Percentiles rank a stretch among this genome's conserved stretches.
phyloP scores from a whole-genome alignment of 1,284 basidiomycete genomes.

The Veloboletus limbatus region DNA sequence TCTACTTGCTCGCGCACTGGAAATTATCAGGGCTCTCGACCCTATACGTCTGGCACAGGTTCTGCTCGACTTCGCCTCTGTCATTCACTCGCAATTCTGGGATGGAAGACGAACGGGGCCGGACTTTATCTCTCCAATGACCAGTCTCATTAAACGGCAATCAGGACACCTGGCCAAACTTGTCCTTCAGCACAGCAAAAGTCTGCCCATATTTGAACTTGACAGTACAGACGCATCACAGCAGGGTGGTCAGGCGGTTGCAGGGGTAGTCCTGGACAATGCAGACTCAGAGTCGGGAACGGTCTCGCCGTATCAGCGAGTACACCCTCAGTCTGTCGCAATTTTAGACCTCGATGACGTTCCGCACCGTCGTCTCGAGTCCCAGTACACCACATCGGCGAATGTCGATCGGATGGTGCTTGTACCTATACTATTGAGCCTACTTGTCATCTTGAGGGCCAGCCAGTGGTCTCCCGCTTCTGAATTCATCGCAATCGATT shows the following conservation, averaged over 20 bases:
- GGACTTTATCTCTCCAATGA: constrained; percentile 21
- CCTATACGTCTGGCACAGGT: constrained; percentile 15
- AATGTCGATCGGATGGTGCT: constrained; percentile 17
- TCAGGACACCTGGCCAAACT: constrained; percentile 20
- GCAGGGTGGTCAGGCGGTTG: neutral
- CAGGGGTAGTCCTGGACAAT: neutral
- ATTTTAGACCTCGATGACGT: constrained; percentile 16
- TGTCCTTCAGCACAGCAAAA: constrained; percentile 13
- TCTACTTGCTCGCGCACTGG: neutral
- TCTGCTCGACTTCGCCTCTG: constrained; percentile 14
- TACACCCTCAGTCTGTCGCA: constrained; percentile 9
- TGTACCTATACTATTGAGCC: constrained; percentile 14
- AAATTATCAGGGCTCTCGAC: constrained; percentile 8
- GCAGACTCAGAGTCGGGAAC: too few species aligned
- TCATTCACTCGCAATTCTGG: constrained; percentile 18
- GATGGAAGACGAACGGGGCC: constrained; percentile 22
- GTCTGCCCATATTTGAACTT: constrained; percentile 3
- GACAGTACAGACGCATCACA: neutral
- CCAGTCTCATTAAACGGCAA: constrained; percentile 20
- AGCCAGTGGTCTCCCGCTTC: constrained; percentile 6
- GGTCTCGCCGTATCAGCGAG: neutral
- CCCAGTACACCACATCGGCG: constrained; percentile 11
- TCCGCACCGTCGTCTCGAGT: too few species aligned
- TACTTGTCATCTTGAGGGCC: constrained; percentile 10
- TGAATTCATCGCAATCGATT: constrained; percentile 7